phyloP scores from a whole-genome alignment of 2,329 filamentous ascomycete genomes.

The Cladosporium austrohemisphaericum region DNA sequence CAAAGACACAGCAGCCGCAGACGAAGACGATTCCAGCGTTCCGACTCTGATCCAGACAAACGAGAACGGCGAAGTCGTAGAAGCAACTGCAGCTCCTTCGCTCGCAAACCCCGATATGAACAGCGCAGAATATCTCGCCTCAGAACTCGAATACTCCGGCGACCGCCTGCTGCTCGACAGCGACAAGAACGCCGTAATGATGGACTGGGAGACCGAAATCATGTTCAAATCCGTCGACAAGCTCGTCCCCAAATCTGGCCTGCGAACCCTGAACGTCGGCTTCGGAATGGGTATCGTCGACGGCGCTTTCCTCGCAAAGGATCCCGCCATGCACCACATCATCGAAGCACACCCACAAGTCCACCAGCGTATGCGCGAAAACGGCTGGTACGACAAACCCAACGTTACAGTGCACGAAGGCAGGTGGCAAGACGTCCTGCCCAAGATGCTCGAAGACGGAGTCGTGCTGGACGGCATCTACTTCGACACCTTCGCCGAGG shows the following conservation, averaged over 20 bases:
- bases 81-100: conserved; percentile 26
- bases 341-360: conserved; percentile 51
- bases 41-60: conserved; percentile 26
- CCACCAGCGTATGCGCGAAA: conserved; percentile 42
- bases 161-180: conserved; percentile 46
- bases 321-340: conserved; percentile 47
- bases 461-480: conserved; percentile 61
- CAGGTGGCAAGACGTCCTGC: conserved; percentile 49
- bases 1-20: conserved; percentile 17
- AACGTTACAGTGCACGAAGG: conserved; percentile 49
- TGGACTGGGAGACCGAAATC: conserved; percentile 51
- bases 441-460: conserved; percentile 42
- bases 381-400: conserved; percentile 47
- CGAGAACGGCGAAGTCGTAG: conserved; percentile 25
- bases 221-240: conserved; percentile 46
- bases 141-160: conserved; percentile 46
- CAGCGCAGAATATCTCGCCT: conserved; percentile 48
- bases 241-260: conserved; percentile 36
- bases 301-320: conserved; percentile 42
- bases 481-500: conserved; percentile 96
- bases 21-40: conserved; percentile 20
- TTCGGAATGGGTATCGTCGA: conserved; percentile 53
- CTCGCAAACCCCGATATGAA: conserved; percentile 38
- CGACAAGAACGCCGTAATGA: conserved; percentile 51
- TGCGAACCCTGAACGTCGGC: conserved; percentile 48